Base-by-base conservation (phyloP, 2,329 filamentous ascomycete genomes). In the Penicillium sp. region DNA sequence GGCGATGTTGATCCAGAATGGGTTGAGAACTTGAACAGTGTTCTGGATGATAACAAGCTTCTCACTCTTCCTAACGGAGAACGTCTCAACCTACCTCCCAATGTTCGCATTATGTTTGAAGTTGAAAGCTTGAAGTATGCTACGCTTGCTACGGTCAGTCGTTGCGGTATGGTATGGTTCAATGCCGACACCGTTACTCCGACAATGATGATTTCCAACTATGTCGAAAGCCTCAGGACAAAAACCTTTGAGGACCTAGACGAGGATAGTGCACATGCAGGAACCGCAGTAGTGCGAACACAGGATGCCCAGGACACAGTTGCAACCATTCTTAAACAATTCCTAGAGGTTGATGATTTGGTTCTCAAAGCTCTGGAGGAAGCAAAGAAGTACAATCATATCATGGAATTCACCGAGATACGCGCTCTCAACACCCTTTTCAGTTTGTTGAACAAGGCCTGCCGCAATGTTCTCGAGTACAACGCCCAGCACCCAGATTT, bases 131-230 rank as follows among this genome's bases (percentile, higher is more conserved):
- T 99, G 56, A 96, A 95, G 70, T 99, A 99, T 70, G 94, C 94
- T 35, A 99, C 94, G 0, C 84, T 99, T 41, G 94, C 94, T 52
- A 99, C 94, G n/a, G 94, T 99, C 69, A 95, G 90, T 86, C 91
- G 94, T 77, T 99, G 94, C 72, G 94, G 94, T 81, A 99, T 99
- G 94, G 95, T 99, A 13, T 99, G 94, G 94, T 99, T 97, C 77
- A 99, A 91, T 70, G 93, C 97, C 67, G 95, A 99, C 69, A 97
- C 92, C 27, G 93, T 99, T 38, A 93, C 91, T 30, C 84, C 93
- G 1, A 84, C 83, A 61, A 96, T 99, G 89, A 89, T 97, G 85
- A 88, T 97, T 38, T 81, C 85, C 59, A 90, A 97, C 74, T 97
- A 99, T 67, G 83, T 99, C 48, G 85, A 94, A 57, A 86, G 87